These are phyloP conservation scores for Neofusicoccum laricinum DNA, from an alignment of 2,329 filamentous ascomycete genomes.

Conservation along the genomic window DNA sequence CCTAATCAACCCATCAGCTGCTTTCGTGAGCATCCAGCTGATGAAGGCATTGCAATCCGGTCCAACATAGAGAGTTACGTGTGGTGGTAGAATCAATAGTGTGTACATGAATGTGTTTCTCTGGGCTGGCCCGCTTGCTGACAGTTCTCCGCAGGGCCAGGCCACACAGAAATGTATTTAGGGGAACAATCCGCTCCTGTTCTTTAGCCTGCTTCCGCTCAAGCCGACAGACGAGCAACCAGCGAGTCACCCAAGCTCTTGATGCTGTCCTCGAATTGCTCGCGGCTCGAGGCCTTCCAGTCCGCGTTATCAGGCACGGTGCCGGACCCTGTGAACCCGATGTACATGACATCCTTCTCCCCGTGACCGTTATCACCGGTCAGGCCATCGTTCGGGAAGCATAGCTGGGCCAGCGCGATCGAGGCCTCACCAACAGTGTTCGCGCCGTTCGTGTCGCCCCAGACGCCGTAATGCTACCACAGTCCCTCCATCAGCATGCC, in stretches of 20 bases:
- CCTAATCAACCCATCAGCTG: too few relatives aligned
- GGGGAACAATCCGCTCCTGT: too few relatives aligned
- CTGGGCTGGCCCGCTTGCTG: too few relatives aligned
- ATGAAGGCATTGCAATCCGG: too few relatives aligned
- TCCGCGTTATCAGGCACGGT: conserved; percentile 56
- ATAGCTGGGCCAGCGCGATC: conserved; percentile 57
- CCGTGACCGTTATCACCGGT: conserved; percentile 57
- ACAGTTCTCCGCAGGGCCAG: too few relatives aligned
- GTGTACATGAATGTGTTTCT: too few relatives aligned
- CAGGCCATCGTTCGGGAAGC: conserved; percentile 48
- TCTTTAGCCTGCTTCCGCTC: neutral
- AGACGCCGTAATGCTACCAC: conserved; percentile 54
- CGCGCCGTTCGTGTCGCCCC: conserved; percentile 61
- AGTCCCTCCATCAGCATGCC: neutral
- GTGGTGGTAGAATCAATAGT: too few relatives aligned
- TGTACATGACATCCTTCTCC: conserved; percentile 58
- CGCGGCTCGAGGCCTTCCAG: conserved; percentile 52
- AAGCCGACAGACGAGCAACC: conserved; percentile 30
- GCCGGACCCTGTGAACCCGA: conserved; percentile 57
- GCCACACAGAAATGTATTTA: neutral
- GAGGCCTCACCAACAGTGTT: conserved; percentile 56
- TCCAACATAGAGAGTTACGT: too few relatives aligned
- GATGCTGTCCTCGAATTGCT: conserved; percentile 55
- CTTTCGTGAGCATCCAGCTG: too few relatives aligned
- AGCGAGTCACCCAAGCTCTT: conserved; percentile 51